A percentile compares a stretch with the other conserved stretches of the same genome.
Conservation (phyloP, 139 green algal genomes). For the Chlorella sp. region DNA sequence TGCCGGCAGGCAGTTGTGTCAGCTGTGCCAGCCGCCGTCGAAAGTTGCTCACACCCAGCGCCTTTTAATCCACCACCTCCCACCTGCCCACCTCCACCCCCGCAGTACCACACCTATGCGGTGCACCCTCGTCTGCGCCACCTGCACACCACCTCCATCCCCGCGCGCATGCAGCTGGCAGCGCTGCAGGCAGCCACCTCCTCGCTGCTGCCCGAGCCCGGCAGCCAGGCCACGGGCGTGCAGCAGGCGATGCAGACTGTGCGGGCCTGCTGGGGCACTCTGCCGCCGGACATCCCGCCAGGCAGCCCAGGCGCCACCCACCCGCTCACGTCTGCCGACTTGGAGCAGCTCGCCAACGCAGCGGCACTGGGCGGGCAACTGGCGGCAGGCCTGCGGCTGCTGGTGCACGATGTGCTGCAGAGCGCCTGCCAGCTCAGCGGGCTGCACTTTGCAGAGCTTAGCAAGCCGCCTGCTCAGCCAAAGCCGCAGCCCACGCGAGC, state of each 20-base stretch:
- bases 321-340: not conserved
- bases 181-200: no score
- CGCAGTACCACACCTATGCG: no score
- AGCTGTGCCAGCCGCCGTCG: no score
- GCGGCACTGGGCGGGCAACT: slow-evolving; percentile 23
- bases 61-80: no score
- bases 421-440: slow-evolving; percentile 37
- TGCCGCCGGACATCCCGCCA: slow-evolving; percentile 31
- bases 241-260: slow-evolving; percentile 4
- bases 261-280: slow-evolving; percentile 50
- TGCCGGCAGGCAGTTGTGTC: no score
- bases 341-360: slow-evolving; percentile 29
- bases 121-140: no score
- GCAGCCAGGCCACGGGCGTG: no score
- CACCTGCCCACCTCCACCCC: no score
- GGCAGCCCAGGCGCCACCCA: slow-evolving; percentile 5
- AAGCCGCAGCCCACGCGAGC: not conserved
- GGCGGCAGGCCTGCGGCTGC: slow-evolving; percentile 44
- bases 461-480: not conserved
- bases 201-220: no score
- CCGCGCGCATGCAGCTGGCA: no score
- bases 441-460: not conserved
- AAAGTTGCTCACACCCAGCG: no score
- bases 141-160: no score
- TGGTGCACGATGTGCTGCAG: slow-evolving; percentile 36